Base-by-base conservation (phyloP, 176 grass and related monocot genomes). In the Urochloa ruziziensis region DNA sequence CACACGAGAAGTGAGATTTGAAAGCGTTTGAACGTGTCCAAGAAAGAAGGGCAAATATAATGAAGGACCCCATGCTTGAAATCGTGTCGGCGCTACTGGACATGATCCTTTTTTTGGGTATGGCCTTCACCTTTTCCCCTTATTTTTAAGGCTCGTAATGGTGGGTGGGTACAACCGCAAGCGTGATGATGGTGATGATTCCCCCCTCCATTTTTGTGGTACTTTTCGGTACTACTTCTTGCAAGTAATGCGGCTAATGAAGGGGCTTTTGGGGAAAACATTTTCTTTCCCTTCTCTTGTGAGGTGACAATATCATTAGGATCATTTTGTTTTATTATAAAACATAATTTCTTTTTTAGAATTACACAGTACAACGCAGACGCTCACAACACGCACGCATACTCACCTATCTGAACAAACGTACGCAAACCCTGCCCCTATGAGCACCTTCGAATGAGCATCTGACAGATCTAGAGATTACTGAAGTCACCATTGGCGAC, bases 71-170 rank as follows among this genome's bases (percentile, higher is more conserved):
- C 67, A 44, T 44, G 67, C 67, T 46, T 70, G n/a, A 70, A 70
- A 44, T 70, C 67, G 67, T 70, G 67, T 70, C 67, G n/a, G 39
- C 67, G 67, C 67, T 70, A 46, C 7, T 28, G n/a, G 67, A 70
- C 67, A 70, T 3, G 67, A 1, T 13, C 66, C 40, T 5, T 44
- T 70, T n/a, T 70, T 44, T 27, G 1, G 67, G 67, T 46, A 27
- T 46, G 67, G 67, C 67, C n/a, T 28, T 46, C 15, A 4, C 39
- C 12, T 15, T 70, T 70, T 27, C 13, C 5, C 2, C 1, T 46
- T 7, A 16, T 44, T 43, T 44, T 70, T 14, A n/a, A n/a, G n/a
- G 39, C 5, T 27, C n/a, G 4, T 70, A 46, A 67, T 67, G 65
- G n/a, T 70, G 39, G 65, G 39, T 70, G 67, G 67, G 39, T 70